Evolutionary conservation across 1,139 yeast species (phyloP).

Genomic region (Hyphopichia khmerensis): DNA sequence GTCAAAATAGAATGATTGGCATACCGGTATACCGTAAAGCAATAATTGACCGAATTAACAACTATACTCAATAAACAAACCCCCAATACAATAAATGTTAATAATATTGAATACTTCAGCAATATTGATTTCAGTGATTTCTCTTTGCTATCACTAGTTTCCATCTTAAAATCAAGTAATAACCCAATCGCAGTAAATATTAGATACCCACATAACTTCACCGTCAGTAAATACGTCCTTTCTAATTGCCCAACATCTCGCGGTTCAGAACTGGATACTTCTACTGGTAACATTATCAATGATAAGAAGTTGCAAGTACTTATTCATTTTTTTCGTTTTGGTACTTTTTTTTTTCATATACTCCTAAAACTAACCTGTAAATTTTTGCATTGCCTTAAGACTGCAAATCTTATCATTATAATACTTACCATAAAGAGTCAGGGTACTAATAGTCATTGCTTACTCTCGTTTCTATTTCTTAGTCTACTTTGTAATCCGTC

Average conservation of each 20-base stretch:
- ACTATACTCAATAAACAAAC: constrained; percentile 1
- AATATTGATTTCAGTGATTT: background rate
- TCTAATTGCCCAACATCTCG: constrained; percentile 65
- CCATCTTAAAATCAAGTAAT: constrained; percentile 4
- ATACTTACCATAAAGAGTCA: too few species aligned
- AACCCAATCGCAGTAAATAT: constrained; percentile 1
- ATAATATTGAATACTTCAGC: background rate
- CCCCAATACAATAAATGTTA: constrained; percentile 2
- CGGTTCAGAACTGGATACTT: constrained; percentile 54
- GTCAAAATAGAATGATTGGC: constrained; percentile 1
- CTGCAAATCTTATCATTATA: too few species aligned
- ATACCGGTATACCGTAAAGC: background rate
- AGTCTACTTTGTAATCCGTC: too few species aligned
- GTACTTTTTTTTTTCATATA: too few species aligned
- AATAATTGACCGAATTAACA: constrained; percentile 1
- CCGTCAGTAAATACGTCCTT: constrained; percentile 44
- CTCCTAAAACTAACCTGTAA: too few species aligned
- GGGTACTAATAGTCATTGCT: too few species aligned
- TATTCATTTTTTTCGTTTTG: too few species aligned
- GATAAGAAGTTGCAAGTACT: background rate
- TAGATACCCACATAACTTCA: constrained; percentile 3
- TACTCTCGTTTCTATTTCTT: too few species aligned
- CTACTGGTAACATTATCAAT: background rate
- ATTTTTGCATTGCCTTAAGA: too few species aligned
- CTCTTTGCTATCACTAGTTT: background rate